Evolutionary conservation across 2,329 filamentous ascomycete genomes (phyloP).

Genomic region (Aureobasidium sp.): DNA sequence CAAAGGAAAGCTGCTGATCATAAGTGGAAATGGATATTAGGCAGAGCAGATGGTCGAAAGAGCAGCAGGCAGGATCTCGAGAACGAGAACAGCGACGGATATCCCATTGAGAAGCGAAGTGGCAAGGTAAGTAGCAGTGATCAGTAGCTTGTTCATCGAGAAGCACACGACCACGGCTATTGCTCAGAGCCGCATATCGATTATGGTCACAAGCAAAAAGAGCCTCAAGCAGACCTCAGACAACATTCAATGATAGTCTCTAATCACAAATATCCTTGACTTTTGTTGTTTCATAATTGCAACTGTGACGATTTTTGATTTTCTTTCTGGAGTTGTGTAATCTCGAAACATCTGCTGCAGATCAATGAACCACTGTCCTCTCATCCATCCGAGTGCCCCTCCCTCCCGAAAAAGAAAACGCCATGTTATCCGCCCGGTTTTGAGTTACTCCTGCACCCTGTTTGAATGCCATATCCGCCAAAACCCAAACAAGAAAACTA

Average conservation of each 20-base stretch:
- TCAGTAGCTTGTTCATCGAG: neutral
- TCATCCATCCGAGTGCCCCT: neutral
- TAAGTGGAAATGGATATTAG: neutral
- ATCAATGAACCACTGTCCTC: neutral
- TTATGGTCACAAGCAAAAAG: neutral
- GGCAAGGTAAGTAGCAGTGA: too few species aligned
- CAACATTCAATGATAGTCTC: too few species aligned
- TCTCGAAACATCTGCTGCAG: neutral
- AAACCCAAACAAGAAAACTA: neutral
- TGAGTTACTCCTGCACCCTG: neutral
- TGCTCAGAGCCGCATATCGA: neutral
- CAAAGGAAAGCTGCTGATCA: too few species aligned
- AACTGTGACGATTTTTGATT: neutral
- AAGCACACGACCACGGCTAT: neutral
- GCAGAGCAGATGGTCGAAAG: neutral
- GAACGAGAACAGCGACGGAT: neutral
- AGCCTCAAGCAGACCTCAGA: too few species aligned
- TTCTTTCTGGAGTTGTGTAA: neutral
- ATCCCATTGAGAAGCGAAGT: too few species aligned
- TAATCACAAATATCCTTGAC: neutral
- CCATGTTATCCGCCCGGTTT: neutral
- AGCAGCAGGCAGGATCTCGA: neutral
- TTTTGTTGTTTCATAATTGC: too few species aligned
- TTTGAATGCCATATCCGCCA: neutral
- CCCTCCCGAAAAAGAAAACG: neutral